Evolutionary conservation across 2,329 filamentous ascomycete species (phyloP), one percentile per base, ranked within the genome.

Genomic region (Venturia oleaginea): DNA sequence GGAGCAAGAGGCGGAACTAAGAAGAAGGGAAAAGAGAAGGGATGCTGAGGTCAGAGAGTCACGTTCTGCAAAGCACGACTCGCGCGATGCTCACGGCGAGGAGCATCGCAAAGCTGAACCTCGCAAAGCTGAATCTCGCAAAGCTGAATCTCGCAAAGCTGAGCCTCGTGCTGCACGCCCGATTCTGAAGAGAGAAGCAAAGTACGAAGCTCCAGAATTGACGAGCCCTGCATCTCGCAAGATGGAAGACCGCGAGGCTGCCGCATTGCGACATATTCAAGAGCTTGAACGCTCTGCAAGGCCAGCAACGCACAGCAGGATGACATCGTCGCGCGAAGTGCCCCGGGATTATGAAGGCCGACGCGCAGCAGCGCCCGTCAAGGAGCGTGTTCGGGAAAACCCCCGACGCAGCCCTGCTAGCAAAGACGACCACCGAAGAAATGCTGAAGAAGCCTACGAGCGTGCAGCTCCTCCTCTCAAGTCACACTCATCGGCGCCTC

Each of bases 401-500:
- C n/a, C 40, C 30, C 46, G 62, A 7, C 46, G 62, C 24, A 42
- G 27, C 38, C 59, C 62, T 24, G 48, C 62, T 10, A 57, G 48
- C 51, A 63, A 63, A 48, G 62, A 63, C 15, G 51, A 63, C 11
- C 38, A 48, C n/a, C 37, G 60, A 34, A 42, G 60, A 34, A 61
- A 22, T 37, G 43, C 40, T 0, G 62, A 64, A 38, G 62, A 64
- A 19, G 30, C 62, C n/a, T 64, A 64, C 62, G 57, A 59, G 19
- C 34, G 57, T 32, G n/a, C 37, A 22, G 38, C 38, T 7, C 63
- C 63, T 42, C 27, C 37, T 48, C 54, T 64, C 34, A 34, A 37
- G 24, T 34, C 34, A n/a, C 63, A 64, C 38, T 22, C 54, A n/a
- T 64, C 63, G 22, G 34, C 63, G 17, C 63, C 63, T n/a, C 54